These are phyloP conservation scores for Venustampulla echinocandica DNA, from an alignment of 495 filamentous ascomycete genomes.

Conservation along the genomic window DNA sequence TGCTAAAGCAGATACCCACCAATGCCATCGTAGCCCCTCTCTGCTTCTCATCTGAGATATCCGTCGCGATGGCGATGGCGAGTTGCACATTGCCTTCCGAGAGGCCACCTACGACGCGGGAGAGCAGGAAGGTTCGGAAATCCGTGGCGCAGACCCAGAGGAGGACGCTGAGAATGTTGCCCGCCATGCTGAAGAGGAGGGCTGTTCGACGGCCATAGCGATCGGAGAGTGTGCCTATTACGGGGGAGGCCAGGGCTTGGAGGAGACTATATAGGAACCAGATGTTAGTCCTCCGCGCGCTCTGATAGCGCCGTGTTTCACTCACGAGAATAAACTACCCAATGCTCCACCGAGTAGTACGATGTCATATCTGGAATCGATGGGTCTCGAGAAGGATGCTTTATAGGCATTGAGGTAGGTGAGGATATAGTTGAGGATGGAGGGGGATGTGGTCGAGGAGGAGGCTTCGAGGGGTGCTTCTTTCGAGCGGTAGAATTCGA, in stretches of 20 bases:
- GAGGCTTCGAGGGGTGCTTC: constrained; percentile 47
- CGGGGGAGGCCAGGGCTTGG: constrained; percentile 84
- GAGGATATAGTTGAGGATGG: constrained; percentile 70
- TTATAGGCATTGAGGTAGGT: constrained; percentile 90
- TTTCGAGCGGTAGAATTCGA: constrained; percentile 77
- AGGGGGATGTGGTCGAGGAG: constrained; percentile 36
- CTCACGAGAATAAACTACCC: constrained; percentile 32
- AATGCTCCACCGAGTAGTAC: constrained; percentile 92
- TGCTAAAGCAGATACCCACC: constrained; percentile 91
- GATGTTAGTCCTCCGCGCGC: neutral
- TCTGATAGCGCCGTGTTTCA: neutral
- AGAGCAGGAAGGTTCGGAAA: constrained; percentile 91
- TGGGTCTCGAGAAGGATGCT: constrained; percentile 82
- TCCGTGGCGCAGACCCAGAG: constrained; percentile 81
- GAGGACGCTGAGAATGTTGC: constrained; percentile 84
- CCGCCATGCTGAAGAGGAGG: constrained; percentile 86
- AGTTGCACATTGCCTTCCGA: constrained; percentile 97
- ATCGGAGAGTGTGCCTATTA: constrained; percentile 86
- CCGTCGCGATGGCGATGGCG: constrained; percentile 92
- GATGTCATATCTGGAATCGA: constrained; percentile 94
- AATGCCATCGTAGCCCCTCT: constrained; percentile 89
- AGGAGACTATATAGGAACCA: constrained; percentile 42
- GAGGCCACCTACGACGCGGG: constrained; percentile 82
- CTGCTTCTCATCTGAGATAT: constrained; percentile 76
- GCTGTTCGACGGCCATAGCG: constrained; percentile 80